Evolutionary conservation across 768 basidiomycete species (phyloP).

Genomic region (Amanita jacksonii): DNA sequence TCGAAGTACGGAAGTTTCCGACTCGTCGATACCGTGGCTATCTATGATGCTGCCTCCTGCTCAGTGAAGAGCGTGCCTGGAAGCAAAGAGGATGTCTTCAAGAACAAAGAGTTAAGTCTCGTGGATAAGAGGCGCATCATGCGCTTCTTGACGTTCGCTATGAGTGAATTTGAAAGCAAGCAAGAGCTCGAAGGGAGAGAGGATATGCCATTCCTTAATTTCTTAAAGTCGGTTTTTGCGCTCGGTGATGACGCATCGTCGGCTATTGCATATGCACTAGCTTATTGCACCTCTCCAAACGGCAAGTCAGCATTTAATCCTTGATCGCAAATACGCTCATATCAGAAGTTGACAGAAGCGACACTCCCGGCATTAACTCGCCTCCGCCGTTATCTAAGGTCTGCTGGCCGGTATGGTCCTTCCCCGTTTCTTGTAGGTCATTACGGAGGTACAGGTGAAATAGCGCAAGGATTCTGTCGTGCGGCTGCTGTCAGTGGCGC

Average conservation of each 20-base stretch:
- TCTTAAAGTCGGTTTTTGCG: slow-evolving; percentile 54
- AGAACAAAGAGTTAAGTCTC: slow-evolving; percentile 63
- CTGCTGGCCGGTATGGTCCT: slow-evolving; percentile 75
- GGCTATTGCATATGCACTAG: slow-evolving; percentile 70
- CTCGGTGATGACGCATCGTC: slow-evolving; percentile 46
- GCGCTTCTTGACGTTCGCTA: slow-evolving; percentile 82
- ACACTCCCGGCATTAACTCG: slow-evolving; percentile 60
- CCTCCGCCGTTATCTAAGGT: slow-evolving; percentile 63
- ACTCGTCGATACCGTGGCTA: slow-evolving; percentile 59
- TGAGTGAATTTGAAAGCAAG: slow-evolving; percentile 60
- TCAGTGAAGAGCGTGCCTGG: slow-evolving; percentile 64
- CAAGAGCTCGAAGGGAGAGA: slow-evolving; percentile 49
- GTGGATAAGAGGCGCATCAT: slow-evolving; percentile 86
- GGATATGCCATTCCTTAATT: slow-evolving; percentile 47
- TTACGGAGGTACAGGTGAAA: slow-evolving; percentile 88
- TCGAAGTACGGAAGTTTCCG: slow-evolving; percentile 88
- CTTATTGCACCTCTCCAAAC: slow-evolving; percentile 48
- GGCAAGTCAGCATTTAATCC: slow-evolving; percentile 33
- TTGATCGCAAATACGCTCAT: not conserved
- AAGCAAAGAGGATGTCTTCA: slow-evolving; percentile 91
- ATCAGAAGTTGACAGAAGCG: slow-evolving; percentile 37
- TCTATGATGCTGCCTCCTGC: slow-evolving; percentile 38
- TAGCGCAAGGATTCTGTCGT: slow-evolving; percentile 86
- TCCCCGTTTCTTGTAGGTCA: slow-evolving; percentile 87
- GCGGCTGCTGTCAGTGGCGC: slow-evolving; percentile 74